Percentiles rank a stretch among this genome's conserved stretches.
Evolutionary conservation across 208 protist genomes (phyloP).

Genomic region (Leishmania arabica): DNA sequence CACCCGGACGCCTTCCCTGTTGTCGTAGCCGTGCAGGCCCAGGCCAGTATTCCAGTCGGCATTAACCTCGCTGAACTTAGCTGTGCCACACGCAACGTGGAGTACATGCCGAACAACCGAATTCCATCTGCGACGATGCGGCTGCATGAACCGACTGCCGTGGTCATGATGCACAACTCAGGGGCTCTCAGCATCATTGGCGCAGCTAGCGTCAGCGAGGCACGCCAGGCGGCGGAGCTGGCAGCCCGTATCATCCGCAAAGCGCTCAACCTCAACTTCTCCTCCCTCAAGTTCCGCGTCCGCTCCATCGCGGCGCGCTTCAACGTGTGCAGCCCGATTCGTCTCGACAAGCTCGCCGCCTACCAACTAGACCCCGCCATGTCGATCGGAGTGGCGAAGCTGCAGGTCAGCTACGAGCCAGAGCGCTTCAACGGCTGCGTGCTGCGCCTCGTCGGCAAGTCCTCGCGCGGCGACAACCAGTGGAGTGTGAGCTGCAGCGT

Average conservation of each 20-base stretch:
- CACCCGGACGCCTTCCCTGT: conserved; percentile 63
- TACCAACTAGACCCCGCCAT: conserved; percentile 35
- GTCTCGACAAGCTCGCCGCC: conserved; percentile 68
- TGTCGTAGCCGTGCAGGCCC: conserved; percentile 76
- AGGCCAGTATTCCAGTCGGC: conserved; percentile 70
- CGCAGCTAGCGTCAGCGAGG: conserved; percentile 72
- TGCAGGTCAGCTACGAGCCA: conserved; percentile 84
- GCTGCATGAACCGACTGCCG: conserved; percentile 76
- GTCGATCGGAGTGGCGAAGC: conserved; percentile 39
- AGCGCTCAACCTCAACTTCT: conserved; percentile 62
- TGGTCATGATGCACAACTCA: conserved; percentile 77
- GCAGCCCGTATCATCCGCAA: conserved; percentile 87
- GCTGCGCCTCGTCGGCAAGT: conserved; percentile 64
- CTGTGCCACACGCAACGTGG: conserved; percentile 85
- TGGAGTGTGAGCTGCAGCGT: conserved; percentile 80
- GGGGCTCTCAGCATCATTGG: conserved; percentile 82
- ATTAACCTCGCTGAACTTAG: conserved; percentile 81
- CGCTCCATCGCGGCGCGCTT: conserved; percentile 85
- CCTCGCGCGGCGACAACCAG: conserved; percentile 40
- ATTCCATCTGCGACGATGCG: conserved; percentile 79
- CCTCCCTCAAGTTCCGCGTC: conserved; percentile 79
- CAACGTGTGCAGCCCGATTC: conserved; percentile 79
- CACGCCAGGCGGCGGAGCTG: conserved; percentile 84
- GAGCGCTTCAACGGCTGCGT: conserved; percentile 86
- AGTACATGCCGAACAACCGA: conserved; percentile 75